Base-by-base conservation (phyloP, 257 asterid genomes). In the Nicotiana tomentosiformis region DNA sequence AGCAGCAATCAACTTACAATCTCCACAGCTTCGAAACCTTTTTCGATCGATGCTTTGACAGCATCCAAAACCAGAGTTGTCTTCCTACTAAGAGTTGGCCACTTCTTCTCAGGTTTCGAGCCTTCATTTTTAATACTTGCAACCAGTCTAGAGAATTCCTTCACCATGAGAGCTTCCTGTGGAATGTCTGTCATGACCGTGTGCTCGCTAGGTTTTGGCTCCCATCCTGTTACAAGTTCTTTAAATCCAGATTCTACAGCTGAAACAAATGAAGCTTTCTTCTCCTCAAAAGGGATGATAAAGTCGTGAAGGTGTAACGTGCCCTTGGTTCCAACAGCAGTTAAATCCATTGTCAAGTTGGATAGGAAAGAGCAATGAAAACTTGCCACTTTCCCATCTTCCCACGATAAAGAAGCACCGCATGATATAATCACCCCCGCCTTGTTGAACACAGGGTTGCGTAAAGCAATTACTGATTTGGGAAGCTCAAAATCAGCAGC, bases 111-210 rank as follows among this genome's bases (percentile, higher is more conserved):
- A 6, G 86, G 88, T 67, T 77, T 67, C 0, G 72, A 81, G 4
- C 94, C 92, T 49, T 56, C 23, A 2, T 77, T 84, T 61, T 78
- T 90, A 3, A 91, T 84, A 81, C 78, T 68, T 11, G 67, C 66
- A 37, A 90, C 96, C 77, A 94, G 81, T 58, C 87, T 57, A 7
- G 92, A 87, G 76, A 94, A 92, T 85, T 94, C 97, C 85, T 83
- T 87, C 78, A 92, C 94, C 97, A 94, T 91, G 6, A 82, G 85
- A 7, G 89, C 96, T 77, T 94, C 97, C 78, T 94, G 97, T 0
- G 97, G 95, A 49, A 91, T 86, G 65, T 92, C 96, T 8, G 94
- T 90, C 12, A 8, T 67, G 3, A 89, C 90, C 37, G 79, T 29
- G 66, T 84, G 85, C 86, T 91, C 90, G 5, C 85, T 84, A 0